These are phyloP conservation scores for Fusarium nygamai DNA, from an alignment of 2,329 filamentous ascomycete species.

Conservation along the genomic window DNA sequence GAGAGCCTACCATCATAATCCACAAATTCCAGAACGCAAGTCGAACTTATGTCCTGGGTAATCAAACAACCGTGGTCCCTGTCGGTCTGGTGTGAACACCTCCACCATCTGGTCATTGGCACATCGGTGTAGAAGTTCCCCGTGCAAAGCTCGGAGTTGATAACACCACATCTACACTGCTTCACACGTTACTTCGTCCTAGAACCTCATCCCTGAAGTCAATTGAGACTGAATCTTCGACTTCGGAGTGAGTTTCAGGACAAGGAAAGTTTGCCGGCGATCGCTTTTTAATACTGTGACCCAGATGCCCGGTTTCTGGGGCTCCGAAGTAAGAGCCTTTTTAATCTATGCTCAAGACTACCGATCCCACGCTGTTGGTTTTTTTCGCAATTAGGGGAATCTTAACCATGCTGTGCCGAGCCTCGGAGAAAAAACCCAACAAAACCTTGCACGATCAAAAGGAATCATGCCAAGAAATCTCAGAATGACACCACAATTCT, in stretches of 20 bases:
- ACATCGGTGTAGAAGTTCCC: slow-evolving; percentile 6
- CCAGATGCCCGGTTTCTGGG: slow-evolving; percentile 36
- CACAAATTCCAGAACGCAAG: slow-evolving; percentile 37
- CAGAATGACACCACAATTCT: slow-evolving; percentile 12
- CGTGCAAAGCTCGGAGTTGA: slow-evolving; percentile 17
- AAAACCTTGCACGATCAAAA: not conserved
- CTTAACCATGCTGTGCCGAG: slow-evolving; percentile 3
- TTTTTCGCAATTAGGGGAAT: slow-evolving; percentile 8
- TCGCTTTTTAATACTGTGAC: slow-evolving; percentile 25
- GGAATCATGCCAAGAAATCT: slow-evolving; percentile 13
- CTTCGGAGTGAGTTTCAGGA: slow-evolving; percentile 39
- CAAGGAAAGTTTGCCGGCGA: slow-evolving; percentile 28
- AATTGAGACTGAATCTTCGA: slow-evolving; percentile 26
- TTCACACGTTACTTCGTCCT: slow-evolving; percentile 1
- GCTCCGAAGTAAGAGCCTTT: slow-evolving; percentile 12
- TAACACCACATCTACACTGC: slow-evolving; percentile 28
- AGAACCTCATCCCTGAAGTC: slow-evolving; percentile 12
- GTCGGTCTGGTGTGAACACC: slow-evolving; percentile 26
- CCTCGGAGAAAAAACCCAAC: slow-evolving; percentile 15
- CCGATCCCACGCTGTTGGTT: slow-evolving; percentile 27
- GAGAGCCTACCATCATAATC: slow-evolving; percentile 18
- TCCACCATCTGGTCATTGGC: slow-evolving; percentile 32
- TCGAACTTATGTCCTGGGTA: slow-evolving; percentile 25
- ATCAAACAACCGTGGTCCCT: slow-evolving; percentile 21
- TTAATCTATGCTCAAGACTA: not conserved